Conservation (phyloP, 805 yeast species). For the Yarrowia phangngaensis region DNA sequence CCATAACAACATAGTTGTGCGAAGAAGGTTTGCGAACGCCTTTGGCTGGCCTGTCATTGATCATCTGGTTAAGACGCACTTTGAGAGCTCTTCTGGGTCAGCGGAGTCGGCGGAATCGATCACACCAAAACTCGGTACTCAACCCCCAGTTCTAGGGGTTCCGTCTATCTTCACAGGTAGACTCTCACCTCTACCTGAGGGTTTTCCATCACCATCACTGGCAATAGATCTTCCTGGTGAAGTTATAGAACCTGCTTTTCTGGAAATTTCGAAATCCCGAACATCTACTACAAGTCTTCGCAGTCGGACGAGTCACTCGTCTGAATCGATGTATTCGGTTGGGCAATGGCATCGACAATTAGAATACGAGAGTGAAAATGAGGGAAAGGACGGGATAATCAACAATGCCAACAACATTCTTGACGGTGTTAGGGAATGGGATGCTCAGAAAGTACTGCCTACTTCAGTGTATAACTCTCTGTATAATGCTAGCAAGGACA, state of each 20-base stretch:
- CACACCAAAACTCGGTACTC: neutral
- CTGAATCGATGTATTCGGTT: conserved; percentile 22
- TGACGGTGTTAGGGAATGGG: conserved; percentile 16
- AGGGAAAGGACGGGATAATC: conserved; percentile 17
- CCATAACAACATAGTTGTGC: conserved; percentile 84
- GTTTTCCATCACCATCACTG: neutral
- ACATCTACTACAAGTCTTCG: conserved; percentile 10
- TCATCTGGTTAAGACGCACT: conserved; percentile 69
- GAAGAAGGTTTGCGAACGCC: conserved; percentile 86
- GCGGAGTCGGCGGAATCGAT: neutral
- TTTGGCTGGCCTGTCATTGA: conserved; percentile 94
- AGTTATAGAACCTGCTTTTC: conserved; percentile 10
- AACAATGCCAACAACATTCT: conserved; percentile 18
- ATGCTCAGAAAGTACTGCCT: conserved; percentile 11
- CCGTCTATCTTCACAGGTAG: conserved; percentile 13
- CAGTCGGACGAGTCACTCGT: neutral
- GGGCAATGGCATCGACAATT: conserved; percentile 78
- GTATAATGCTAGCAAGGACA: conserved; percentile 10
- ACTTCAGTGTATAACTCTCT: conserved; percentile 10
- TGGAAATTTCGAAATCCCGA: conserved; percentile 1
- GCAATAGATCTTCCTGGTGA: conserved; percentile 5
- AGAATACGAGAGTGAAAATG: conserved; percentile 62
- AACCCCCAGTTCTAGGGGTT: conserved; percentile 7
- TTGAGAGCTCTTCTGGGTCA: conserved; percentile 39
- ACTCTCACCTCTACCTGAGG: neutral